Conservation (phyloP, 2,329 filamentous ascomycete genomes). For the Huntiella decipiens region DNA sequence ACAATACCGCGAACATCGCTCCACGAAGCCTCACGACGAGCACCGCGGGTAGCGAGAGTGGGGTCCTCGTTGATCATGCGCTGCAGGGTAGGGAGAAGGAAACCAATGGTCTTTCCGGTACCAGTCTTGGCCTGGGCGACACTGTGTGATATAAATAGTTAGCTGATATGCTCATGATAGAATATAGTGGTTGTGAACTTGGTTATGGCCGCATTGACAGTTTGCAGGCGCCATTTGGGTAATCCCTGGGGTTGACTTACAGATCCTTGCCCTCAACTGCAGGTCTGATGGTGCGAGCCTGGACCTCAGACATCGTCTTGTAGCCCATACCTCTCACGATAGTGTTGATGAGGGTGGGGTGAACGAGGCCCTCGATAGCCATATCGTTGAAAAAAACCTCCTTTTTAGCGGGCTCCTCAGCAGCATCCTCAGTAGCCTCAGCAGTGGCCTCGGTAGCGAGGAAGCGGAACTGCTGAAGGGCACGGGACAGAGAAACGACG, state of each 20-base stretch:
- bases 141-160: conserved; percentile 21
- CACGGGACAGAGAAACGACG: conserved; percentile 6
- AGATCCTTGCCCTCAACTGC: conserved; percentile 66
- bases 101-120: conserved; percentile 90
- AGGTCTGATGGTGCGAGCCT: conserved; percentile 62
- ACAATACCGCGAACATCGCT: conserved; percentile 51
- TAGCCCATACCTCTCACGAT: conserved; percentile 59
- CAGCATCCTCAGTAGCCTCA: conserved; percentile 1
- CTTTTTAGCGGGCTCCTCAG: conserved; percentile 12
- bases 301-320: conserved; percentile 80
- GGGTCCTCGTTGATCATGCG: conserved; percentile 50
- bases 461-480: conserved; percentile 11
- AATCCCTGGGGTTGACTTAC: conserved; percentile 30
- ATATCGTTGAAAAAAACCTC: conserved; percentile 28
- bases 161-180: neutral
- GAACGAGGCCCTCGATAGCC: conserved; percentile 27
- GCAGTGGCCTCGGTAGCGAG: conserved; percentile 10
- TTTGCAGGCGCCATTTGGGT: neutral
- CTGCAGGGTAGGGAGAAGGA: conserved; percentile 72
- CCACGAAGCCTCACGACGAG: conserved; percentile 21
- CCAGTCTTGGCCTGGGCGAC: conserved; percentile 92
- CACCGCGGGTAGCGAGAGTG: conserved; percentile 30
- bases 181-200: neutral
- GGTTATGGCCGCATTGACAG: neutral
- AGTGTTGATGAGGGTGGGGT: conserved; percentile 44